A percentile compares a stretch with the other conserved stretches of the same genome.
These are phyloP conservation scores for Avena insularis DNA, from an alignment of 176 grass and related monocot species.

Conservation along the genomic window DNA sequence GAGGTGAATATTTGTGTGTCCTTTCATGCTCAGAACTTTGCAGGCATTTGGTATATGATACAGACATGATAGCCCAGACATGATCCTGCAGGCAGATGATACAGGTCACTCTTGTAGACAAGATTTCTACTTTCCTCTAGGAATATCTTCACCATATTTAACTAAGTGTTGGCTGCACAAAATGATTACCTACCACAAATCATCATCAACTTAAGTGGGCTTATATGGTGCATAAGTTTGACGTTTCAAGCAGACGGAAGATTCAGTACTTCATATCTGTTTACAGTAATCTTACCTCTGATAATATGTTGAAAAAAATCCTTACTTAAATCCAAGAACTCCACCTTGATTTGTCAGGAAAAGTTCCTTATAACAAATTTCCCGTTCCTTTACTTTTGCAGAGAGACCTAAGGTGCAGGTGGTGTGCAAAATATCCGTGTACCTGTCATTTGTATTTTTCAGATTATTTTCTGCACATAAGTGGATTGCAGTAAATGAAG, in stretches of 20 bases:
- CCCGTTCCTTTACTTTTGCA: slow-evolving; percentile 30
- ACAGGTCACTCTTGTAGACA: slow-evolving; percentile 18
- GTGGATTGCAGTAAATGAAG: slow-evolving; percentile 12
- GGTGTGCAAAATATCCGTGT: slow-evolving; percentile 19
- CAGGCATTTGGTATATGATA: slow-evolving; percentile 68
- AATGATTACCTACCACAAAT: background rate
- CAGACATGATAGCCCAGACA: slow-evolving; percentile 88
- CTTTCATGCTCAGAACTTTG: slow-evolving; percentile 87
- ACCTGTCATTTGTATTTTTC: background rate
- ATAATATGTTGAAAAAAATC: slow-evolving; percentile 18
- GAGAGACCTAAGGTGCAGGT: slow-evolving; percentile 64
- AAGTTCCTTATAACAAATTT: background rate
- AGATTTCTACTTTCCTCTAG: background rate
- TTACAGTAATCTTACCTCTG: background rate
- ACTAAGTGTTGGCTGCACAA: no score
- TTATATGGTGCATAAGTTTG: background rate
- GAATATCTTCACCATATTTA: no score
- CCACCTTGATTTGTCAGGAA: background rate
- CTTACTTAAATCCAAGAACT: background rate
- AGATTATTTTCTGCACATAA: background rate
- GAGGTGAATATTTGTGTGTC: slow-evolving; percentile 84
- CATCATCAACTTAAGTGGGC: background rate
- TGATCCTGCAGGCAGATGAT: slow-evolving; percentile 72
- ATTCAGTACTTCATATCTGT: background rate
- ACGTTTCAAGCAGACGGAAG: slow-evolving; percentile 9